Conservation (phyloP, 352 stramenopile genomes). For the Nothophytophthora sp. region DNA sequence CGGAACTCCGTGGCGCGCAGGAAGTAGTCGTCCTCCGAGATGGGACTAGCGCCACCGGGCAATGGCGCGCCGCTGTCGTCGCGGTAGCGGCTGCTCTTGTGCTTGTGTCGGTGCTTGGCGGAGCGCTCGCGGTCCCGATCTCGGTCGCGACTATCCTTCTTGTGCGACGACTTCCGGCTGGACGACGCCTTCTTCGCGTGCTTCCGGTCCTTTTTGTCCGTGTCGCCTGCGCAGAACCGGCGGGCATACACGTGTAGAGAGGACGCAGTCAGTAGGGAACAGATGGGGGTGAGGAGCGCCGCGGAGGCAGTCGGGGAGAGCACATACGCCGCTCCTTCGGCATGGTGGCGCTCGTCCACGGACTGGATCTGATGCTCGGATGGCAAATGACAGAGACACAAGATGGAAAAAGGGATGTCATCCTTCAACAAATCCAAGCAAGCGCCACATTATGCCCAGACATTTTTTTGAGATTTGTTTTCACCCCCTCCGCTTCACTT, state of each 20-base stretch:
- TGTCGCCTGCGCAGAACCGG: slow-evolving; percentile 4
- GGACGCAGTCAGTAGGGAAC: background rate
- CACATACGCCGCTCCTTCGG: no score
- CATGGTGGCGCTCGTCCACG: no score
- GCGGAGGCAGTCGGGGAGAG: no score
- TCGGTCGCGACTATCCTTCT: slow-evolving; percentile 30
- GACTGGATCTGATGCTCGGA: no score
- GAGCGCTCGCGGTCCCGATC: slow-evolving; percentile 18
- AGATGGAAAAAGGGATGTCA: no score
- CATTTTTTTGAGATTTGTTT: no score
- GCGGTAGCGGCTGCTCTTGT: slow-evolving; percentile 14
- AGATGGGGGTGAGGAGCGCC: background rate
- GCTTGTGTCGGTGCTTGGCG: slow-evolving; percentile 18
- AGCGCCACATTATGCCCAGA: no score
- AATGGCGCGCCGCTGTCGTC: slow-evolving; percentile 25
- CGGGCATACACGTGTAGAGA: background rate
- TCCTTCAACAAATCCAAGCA: no score
- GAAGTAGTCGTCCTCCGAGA: slow-evolving; percentile 75
- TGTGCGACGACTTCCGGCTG: slow-evolving; percentile 21
- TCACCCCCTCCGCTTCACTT: no score
- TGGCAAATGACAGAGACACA: no score
- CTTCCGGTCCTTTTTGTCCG: slow-evolving; percentile 9
- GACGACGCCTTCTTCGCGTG: slow-evolving; percentile 15
- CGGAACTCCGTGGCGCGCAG: slow-evolving; percentile 66
- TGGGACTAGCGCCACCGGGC: slow-evolving; percentile 22